Evolutionary conservation across 768 basidiomycete species (phyloP), one percentile per base, ranked within the genome.

Genomic region (Mycena epipterygia): DNA sequence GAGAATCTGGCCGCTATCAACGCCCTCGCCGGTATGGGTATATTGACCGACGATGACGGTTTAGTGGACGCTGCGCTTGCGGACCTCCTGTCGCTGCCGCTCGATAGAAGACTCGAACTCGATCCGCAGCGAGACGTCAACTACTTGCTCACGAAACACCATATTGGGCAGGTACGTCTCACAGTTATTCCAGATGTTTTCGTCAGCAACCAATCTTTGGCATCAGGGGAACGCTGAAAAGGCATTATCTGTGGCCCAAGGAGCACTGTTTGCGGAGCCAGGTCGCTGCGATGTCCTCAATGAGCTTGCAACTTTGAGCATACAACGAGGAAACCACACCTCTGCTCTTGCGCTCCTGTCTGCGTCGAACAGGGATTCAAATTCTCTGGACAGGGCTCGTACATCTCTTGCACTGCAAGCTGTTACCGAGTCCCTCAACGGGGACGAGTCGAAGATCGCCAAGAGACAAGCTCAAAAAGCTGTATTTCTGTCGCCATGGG

Each of bases 21-120:
- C 52, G 88, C 91, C 0, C 87, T 98, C 1, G 93, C 94, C 0
- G 93, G 93, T n/a, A 95, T 98, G 89, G 96, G 95, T 14, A 90
- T 96, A 64, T 81, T 96, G 61, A 92, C 92, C 4, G 85, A 86
- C 37, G 96, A 97, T 74, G 90, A 93, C 37, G 87, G 86, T 39
- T 86, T 98, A 23, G 86, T 96, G 29, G 95, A 97, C 77, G 96
- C 96, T 1, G 93, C 95, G 0, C 82, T 97, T 16, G 91, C 93
- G 0, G 96, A 98, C 78, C 88, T 97, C 21, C 84, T 92, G 23
- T 83, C 88, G 0, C 83, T 96, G 27, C 88, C 95, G 0, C 76
- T 91, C 21, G 90, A 95, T 67, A 85, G 89, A 71, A 85, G 92
- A 63, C 84, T 85, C 52, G 80, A 85, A 42, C 86, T 93, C 61